Conservation (phyloP, 148 eudicot species). For the Pharnaceum exiguum region DNA sequence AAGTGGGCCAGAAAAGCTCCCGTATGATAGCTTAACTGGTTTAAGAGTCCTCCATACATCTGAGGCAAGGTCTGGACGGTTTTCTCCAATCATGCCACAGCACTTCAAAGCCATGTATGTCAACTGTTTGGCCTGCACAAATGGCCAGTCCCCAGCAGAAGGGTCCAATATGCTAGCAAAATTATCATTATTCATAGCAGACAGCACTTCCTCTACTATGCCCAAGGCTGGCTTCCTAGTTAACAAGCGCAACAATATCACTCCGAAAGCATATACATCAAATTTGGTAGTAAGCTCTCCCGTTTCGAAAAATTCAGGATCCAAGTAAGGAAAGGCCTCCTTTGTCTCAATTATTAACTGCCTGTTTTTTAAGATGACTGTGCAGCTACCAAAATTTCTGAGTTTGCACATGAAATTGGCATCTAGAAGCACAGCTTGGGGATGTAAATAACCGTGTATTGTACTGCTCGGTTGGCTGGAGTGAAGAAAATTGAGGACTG, state of each 20-base stretch:
- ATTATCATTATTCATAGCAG: constrained; percentile 51
- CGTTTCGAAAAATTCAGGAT: constrained; percentile 58
- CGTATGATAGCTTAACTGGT: constrained; percentile 59
- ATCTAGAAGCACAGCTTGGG: constrained; percentile 68
- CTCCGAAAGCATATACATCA: constrained; percentile 81
- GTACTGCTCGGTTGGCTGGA: constrained; percentile 52
- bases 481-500: constrained; percentile 75
- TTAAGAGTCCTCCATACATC: constrained; percentile 78
- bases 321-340: constrained; percentile 71
- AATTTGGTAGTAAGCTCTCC: constrained; percentile 79
- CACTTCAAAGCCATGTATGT: constrained; percentile 68
- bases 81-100: constrained; percentile 40
- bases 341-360: constrained; percentile 48
- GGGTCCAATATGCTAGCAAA: constrained; percentile 55
- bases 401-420: constrained; percentile 57
- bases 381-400: constrained; percentile 69
- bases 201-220: constrained; percentile 56
- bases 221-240: constrained; percentile 69
- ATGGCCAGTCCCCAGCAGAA: constrained; percentile 97
- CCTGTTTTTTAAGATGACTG: constrained; percentile 31
- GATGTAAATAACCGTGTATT: constrained; percentile 74
- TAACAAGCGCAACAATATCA: constrained; percentile 57
- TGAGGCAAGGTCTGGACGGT: constrained; percentile 60
- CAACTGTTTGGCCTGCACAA: constrained; percentile 81
- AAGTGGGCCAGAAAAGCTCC: constrained; percentile 32